A percentile compares a stretch with the other conserved stretches of the same genome.
Evolutionary conservation across 495 filamentous ascomycete genomes (phyloP).

Genomic region (Cercophora scortea): DNA sequence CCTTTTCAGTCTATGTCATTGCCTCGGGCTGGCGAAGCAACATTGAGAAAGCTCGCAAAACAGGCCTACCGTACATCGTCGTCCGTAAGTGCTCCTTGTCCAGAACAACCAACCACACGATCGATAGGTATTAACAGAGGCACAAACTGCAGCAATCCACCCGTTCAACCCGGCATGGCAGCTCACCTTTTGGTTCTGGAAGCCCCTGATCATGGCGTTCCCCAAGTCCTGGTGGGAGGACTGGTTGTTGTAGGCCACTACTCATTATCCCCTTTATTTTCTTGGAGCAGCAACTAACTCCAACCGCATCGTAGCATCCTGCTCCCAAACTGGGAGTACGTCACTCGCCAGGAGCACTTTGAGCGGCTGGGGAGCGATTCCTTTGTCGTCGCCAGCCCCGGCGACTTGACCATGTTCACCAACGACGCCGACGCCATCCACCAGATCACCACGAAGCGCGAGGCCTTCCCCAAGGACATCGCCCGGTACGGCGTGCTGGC

Average conservation of each 20-base stretch:
- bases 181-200: constrained; percentile 35
- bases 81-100: constrained; percentile 27
- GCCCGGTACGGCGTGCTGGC: constrained; percentile 48
- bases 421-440: constrained; percentile 51
- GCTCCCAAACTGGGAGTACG: constrained; percentile 28
- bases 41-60: constrained; percentile 35
- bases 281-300: constrained; percentile 2
- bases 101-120: not conserved
- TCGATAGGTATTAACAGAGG: constrained; percentile 1
- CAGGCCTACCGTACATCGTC: constrained; percentile 36
- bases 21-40: constrained; percentile 27
- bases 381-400: constrained; percentile 49
- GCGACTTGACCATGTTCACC: constrained; percentile 36
- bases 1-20: constrained; percentile 10
- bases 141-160: constrained; percentile 24
- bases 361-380: constrained; percentile 28
- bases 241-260: constrained; percentile 37
- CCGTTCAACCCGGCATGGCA: constrained; percentile 44
- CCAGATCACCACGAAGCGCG: constrained; percentile 51
- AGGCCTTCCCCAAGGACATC: constrained; percentile 61
- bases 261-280: not conserved
- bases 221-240: constrained; percentile 36
- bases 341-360: constrained; percentile 25
- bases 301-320: constrained; percentile 22
- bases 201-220: constrained; percentile 40